Percentiles rank a stretch among this genome's conserved stretches.
These are phyloP conservation scores for Yamadazyma oceani DNA, from an alignment of 1,139 yeast genomes.

Conservation along the genomic window DNA sequence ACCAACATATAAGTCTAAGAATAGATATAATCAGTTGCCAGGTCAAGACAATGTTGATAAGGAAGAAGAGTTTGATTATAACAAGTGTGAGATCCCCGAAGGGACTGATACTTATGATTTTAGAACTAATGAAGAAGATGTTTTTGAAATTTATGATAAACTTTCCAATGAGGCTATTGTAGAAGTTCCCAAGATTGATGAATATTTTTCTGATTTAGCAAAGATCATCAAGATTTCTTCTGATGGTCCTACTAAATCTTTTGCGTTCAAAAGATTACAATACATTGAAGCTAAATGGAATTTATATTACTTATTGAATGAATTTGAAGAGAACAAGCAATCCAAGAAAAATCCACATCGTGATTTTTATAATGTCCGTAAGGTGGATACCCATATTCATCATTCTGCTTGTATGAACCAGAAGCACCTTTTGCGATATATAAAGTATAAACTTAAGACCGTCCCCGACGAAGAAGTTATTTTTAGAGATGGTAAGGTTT, in stretches of 20 bases:
- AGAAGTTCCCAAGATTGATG: constrained; percentile 73
- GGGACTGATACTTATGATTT: constrained; percentile 49
- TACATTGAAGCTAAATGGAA: constrained; percentile 97
- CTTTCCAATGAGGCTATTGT: constrained; percentile 36
- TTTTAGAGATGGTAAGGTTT: constrained; percentile 87
- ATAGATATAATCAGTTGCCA: constrained; percentile 55
- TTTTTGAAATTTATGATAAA: constrained; percentile 60
- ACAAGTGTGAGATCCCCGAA: constrained; percentile 65
- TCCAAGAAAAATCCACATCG: constrained; percentile 82
- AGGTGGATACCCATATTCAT: constrained; percentile 98
- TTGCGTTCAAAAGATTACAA: constrained; percentile 90
- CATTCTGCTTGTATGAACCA: constrained; percentile 99
- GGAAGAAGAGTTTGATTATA: constrained; percentile 57
- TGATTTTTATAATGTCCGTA: constrained; percentile 96
- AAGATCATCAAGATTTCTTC: constrained; percentile 69
- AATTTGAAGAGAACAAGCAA: constrained; percentile 88
- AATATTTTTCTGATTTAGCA: constrained; percentile 81
- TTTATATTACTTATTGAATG: constrained; percentile 80
- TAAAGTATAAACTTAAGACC: constrained; percentile 74
- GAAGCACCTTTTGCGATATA: constrained; percentile 89
- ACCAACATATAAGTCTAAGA: constrained; percentile 80
- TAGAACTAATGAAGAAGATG: constrained; percentile 59
- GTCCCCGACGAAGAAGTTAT: constrained; percentile 85
- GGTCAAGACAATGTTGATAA: constrained; percentile 26
- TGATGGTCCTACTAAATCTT: constrained; percentile 97